Evolutionary conservation across 2,329 filamentous ascomycete genomes (phyloP).

Genomic region (Talaromyces piceae): DNA sequence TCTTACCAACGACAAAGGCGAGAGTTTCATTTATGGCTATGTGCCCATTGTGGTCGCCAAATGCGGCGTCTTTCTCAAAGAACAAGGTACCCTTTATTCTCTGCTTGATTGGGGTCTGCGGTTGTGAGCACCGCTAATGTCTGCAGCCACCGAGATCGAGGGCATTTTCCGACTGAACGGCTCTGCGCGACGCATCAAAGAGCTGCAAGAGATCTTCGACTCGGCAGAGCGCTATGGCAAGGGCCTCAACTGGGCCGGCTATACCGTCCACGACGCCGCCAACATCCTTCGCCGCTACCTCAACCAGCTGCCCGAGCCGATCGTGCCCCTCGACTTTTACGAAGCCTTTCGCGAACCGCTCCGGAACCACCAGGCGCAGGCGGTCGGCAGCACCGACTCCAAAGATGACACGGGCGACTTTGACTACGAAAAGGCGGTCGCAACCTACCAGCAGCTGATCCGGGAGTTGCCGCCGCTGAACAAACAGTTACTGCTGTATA

Average conservation of each 20-base stretch:
- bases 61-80: constrained; percentile 93
- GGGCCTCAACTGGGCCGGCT: constrained; percentile 92
- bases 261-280: constrained; percentile 95
- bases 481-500: constrained; percentile 87
- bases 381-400: constrained; percentile 61
- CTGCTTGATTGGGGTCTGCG: neutral
- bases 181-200: constrained; percentile 97
- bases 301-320: constrained; percentile 92
- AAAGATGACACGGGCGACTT: constrained; percentile 63
- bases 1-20: constrained; percentile 80
- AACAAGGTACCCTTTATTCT: constrained; percentile 65
- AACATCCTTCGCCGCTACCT: constrained; percentile 94
- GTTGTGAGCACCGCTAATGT: neutral
- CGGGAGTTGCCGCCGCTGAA: constrained; percentile 89
- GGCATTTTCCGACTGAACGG: constrained; percentile 95
- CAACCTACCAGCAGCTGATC: constrained; percentile 79
- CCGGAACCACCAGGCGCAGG: constrained; percentile 59
- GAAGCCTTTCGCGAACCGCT: constrained; percentile 83
- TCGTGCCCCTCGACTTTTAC: constrained; percentile 90
- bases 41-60: constrained; percentile 98
- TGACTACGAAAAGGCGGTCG: constrained; percentile 67
- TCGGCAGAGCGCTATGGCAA: constrained; percentile 95
- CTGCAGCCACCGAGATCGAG: constrained; percentile 78
- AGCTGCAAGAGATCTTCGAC: constrained; percentile 84
- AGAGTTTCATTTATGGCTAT: constrained; percentile 97